Conservation (phyloP, 768 basidiomycete species). For the Tulasnella sp. region DNA sequence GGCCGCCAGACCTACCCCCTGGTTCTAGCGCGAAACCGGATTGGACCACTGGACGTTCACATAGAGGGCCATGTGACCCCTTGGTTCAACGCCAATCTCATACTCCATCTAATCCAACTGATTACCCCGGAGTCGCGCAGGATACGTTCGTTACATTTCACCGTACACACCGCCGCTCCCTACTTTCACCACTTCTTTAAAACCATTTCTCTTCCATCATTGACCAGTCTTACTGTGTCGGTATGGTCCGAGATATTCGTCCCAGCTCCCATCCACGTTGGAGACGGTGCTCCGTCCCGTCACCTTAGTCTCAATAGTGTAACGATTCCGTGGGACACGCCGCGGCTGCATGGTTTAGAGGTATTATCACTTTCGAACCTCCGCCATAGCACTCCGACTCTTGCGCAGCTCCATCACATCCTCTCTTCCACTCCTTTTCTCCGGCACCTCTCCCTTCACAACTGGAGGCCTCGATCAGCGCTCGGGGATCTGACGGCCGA, state of each 20-base stretch:
- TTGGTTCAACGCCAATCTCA: background rate
- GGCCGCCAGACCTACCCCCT: background rate
- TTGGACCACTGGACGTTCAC: background rate
- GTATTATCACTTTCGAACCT: background rate
- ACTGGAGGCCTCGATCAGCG: background rate
- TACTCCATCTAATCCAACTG: background rate
- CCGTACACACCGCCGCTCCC: background rate
- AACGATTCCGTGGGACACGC: background rate
- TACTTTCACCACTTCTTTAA: too few species aligned
- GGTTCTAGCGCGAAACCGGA: background rate
- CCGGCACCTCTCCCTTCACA: background rate
- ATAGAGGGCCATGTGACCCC: background rate
- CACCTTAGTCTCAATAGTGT: background rate
- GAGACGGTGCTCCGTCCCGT: background rate
- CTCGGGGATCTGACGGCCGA: too few species aligned
- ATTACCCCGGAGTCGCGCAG: background rate
- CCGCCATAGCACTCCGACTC: background rate
- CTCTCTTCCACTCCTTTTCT: background rate
- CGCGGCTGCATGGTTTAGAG: background rate
- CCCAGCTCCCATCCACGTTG: background rate
- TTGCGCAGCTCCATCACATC: background rate
- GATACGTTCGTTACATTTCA: background rate
- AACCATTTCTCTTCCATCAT: too few species aligned
- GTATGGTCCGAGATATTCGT: too few species aligned
- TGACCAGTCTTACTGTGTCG: too few species aligned